Evolutionary conservation across 2,329 filamentous ascomycete species (phyloP), one percentile per base, ranked within the genome.

Genomic region (Phaeosphaeriaceae sp.): DNA sequence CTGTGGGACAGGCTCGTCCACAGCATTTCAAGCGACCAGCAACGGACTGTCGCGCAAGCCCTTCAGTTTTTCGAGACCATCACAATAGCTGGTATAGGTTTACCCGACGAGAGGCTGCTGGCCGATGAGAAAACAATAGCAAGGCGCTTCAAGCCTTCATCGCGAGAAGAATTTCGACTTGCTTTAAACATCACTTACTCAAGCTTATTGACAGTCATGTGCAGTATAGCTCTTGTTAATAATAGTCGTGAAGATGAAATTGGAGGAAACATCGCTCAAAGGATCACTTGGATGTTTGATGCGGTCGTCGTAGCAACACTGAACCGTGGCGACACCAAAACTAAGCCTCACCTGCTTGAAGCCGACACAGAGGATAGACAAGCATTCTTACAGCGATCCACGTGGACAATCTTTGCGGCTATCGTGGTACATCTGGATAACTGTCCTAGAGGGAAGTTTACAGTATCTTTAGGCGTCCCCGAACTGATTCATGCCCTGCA

Each of bases 1-100:
- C 35, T 74, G 4, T 75, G 69, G 68, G 70, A 64, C 26, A 63
- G 63, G 30, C 43, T 74, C 3, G 63, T 74, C 9, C 64, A 64
- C 30, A 61, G 61, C 6, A 48, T 73, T n/a, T 64, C 66, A 1
- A 60, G 70, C n/a, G 54, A 60, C 3, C 58, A 73, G 20, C 42
- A 52, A 32, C 63, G 63, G 12, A 64, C 61, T 2, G 45, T 64
- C 18, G 52, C 47, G 20, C 62, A 63, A 26, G 64, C 66, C n/a
- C 55, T 60, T 17, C 60, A 51, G 9, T 66, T 74, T 40, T 56
- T 72, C 15, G 63, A 73, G 37, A 70, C 66, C 2, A 56, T 61
- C 7, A 53, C 66, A 4, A 50, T 58, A 26, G 54, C 62, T 44
- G 67, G 70, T 20, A 62, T 66, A 23, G 69, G 68, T 2, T 50